Evolutionary conservation across 257 asterid genomes (phyloP).

Genomic region (Verbena officinalis): DNA sequence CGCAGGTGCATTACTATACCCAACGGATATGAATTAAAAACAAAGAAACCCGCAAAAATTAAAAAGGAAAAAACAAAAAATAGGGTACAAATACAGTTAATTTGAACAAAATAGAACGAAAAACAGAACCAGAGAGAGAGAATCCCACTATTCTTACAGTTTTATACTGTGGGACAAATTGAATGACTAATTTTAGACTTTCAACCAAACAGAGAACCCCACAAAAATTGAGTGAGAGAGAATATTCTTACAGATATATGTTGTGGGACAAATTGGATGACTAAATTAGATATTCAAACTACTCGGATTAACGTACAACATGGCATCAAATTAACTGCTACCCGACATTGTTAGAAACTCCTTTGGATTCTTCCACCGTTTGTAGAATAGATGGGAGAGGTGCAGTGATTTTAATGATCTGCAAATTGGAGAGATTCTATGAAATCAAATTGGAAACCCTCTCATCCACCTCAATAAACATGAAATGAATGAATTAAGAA

Average conservation of each 20-base stretch:
- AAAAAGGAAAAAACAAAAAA: too few relatives aligned
- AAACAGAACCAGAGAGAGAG: background rate
- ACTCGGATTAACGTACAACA: background rate
- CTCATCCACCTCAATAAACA: background rate
- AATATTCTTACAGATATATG: background rate
- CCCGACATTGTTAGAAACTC: background rate
- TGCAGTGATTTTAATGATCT: constrained; percentile 60
- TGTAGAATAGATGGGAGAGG: constrained; percentile 69
- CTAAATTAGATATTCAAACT: background rate
- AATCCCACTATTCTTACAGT: background rate
- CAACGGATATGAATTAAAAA: too few relatives aligned
- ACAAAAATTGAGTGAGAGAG: background rate
- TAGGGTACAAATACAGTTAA: too few relatives aligned
- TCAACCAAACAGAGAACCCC: background rate
- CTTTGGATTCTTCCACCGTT: constrained; percentile 41
- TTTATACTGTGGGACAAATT: background rate
- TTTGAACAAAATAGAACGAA: too few relatives aligned
- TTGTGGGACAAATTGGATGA: background rate
- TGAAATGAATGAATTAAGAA: background rate
- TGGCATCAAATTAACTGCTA: background rate
- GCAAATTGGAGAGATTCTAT: constrained; percentile 34
- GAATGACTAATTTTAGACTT: background rate
- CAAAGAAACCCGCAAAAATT: too few relatives aligned
- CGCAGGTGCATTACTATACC: too few relatives aligned
- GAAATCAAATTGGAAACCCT: background rate